Evolutionary conservation across 106 monocot genomes (phyloP).

Genomic region (Dioscorea zingiberensis): DNA sequence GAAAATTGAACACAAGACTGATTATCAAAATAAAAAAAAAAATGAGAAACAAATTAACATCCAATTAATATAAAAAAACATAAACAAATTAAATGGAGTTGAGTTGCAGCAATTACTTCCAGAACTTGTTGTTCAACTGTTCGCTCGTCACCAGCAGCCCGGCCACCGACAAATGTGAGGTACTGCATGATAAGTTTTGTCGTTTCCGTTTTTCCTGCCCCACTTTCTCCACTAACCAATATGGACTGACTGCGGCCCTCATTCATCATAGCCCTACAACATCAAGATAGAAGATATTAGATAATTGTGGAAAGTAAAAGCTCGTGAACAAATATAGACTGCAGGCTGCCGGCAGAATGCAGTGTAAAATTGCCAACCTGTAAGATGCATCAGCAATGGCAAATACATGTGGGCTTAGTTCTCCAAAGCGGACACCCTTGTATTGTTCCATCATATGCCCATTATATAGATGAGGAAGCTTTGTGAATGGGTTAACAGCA

Average conservation of each 20-base stretch:
- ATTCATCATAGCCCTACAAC: conserved; percentile 63
- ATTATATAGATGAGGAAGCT: conserved; percentile 70
- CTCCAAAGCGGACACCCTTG: conserved; percentile 67
- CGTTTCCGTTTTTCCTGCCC: conserved; percentile 84
- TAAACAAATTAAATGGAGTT: too few relatives aligned
- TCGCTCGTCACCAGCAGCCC: conserved; percentile 58
- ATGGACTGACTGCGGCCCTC: conserved; percentile 74
- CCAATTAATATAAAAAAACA: too few relatives aligned
- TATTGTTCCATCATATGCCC: conserved; percentile 83
- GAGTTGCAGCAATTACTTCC: conserved; percentile 38
- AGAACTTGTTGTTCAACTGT: conserved; percentile 87
- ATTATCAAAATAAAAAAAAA: neutral
- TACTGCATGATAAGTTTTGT: conserved; percentile 88
- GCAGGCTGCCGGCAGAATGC: neutral
- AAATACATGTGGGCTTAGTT: conserved; percentile 84
- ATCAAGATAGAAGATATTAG: neutral
- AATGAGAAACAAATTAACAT: neutral
- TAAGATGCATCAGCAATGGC: conserved; percentile 79
- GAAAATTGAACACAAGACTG: conserved; percentile 1
- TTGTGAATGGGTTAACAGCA: conserved; percentile 76
- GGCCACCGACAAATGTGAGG: conserved; percentile 72
- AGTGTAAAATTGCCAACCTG: conserved; percentile 24
- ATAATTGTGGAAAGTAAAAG: too few relatives aligned
- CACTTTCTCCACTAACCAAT: conserved; percentile 88
- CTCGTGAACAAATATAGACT: too few relatives aligned